Percentiles rank a stretch among this genome's conserved stretches.
These are phyloP conservation scores for Rhodomyrtus psidioides DNA, from an alignment of 441 rosid species.

Conservation along the genomic window DNA sequence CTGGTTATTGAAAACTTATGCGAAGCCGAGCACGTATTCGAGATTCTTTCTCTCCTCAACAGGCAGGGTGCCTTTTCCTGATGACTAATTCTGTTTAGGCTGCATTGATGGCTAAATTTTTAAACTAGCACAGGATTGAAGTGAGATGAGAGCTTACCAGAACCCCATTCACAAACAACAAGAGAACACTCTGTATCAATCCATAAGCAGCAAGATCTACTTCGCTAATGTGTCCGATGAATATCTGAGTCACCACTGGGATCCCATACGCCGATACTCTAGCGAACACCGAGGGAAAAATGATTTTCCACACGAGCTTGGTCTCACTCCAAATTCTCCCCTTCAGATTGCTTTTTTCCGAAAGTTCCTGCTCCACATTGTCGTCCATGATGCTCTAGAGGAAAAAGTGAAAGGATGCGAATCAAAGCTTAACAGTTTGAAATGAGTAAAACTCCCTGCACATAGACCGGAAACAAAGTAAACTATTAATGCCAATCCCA, in stretches of 20 bases:
- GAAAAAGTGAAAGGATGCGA: background rate
- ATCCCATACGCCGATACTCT: no score
- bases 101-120: background rate
- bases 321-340: no score
- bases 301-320: no score
- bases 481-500: background rate
- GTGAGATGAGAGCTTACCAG: no score
- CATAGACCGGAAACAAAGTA: background rate
- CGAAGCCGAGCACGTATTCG: background rate
- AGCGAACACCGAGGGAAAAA: no score
- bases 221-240: no score
- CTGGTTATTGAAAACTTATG: background rate
- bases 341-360: background rate
- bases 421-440: background rate
- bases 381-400: background rate
- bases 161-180: no score
- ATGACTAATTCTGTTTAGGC: background rate
- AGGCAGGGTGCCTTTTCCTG: background rate
- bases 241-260: no score
- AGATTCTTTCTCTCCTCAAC: background rate
- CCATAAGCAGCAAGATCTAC: no score
- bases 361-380: constrained; percentile 17
- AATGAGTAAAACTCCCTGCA: background rate
- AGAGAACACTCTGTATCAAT: no score
- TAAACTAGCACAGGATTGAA: no score